A percentile compares a stretch with the other conserved stretches of the same genome.
phyloP scores from a whole-genome alignment of 768 basidiomycete genomes.

The Pilatotrama ljubarskyi region DNA sequence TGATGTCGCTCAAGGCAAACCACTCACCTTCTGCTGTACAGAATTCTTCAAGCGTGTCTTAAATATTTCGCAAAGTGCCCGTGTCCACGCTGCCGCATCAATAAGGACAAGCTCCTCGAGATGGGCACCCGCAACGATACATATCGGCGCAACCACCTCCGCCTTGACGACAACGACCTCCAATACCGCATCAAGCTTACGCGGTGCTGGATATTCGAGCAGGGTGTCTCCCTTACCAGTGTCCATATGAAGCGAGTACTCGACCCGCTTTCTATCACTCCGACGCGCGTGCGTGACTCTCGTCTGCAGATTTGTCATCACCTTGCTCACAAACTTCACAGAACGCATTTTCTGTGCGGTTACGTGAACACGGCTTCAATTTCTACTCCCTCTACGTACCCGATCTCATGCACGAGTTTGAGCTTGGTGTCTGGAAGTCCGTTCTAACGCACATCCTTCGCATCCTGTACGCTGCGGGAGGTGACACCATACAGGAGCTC shows the following conservation, averaged over 20 bases:
- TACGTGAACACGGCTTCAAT: conserved; percentile 27
- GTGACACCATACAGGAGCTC: conserved; percentile 12
- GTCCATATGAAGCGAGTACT: conserved; percentile 14
- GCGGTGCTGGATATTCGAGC: conserved; percentile 22
- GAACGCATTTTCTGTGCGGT: conserved; percentile 31
- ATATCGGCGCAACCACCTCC: background rate
- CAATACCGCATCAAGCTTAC: conserved; percentile 1
- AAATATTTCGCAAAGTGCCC: conserved; percentile 40
- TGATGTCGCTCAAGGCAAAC: background rate
- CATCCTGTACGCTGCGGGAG: conserved; percentile 18
- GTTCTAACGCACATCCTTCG: conserved; percentile 30
- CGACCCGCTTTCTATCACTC: conserved; percentile 15
- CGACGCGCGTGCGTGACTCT: conserved; percentile 18
- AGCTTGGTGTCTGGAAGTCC: conserved; percentile 37
- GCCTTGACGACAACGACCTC: conserved; percentile 7
- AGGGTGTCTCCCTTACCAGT: conserved; percentile 16
- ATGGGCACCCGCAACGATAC: conserved; percentile 28
- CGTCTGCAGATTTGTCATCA: background rate
- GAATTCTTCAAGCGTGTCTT: conserved; percentile 40
- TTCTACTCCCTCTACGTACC: conserved; percentile 30
- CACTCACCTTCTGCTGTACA: conserved; percentile 7
- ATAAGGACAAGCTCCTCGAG: conserved; percentile 29
- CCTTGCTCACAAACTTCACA: background rate
- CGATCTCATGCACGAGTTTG: conserved; percentile 38
- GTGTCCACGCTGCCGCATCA: conserved; percentile 40